Evolutionary conservation across 2,329 filamentous ascomycete species (phyloP).

Genomic region (Scytalidium lignicola): DNA sequence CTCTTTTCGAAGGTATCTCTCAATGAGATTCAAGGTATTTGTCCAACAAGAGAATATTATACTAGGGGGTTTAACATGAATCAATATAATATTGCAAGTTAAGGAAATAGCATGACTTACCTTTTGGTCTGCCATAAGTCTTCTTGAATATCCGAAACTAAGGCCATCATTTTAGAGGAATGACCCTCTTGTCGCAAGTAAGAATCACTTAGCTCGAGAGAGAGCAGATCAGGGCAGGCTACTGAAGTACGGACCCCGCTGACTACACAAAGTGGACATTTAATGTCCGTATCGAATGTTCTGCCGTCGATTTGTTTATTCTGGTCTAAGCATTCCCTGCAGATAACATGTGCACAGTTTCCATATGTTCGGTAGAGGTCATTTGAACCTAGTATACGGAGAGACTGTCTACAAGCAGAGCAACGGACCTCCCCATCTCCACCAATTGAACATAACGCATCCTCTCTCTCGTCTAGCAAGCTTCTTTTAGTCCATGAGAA

Average conservation of each 20-base stretch:
- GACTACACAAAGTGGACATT: slow-evolving; percentile 20
- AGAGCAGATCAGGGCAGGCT: slow-evolving; percentile 15
- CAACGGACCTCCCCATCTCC: slow-evolving; percentile 20
- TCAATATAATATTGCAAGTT: slow-evolving; percentile 29
- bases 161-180: slow-evolving; percentile 30
- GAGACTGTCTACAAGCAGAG: slow-evolving; percentile 25
- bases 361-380: slow-evolving; percentile 20
- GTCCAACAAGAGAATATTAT: slow-evolving; percentile 16
- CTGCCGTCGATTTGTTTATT: slow-evolving; percentile 11
- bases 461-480: slow-evolving; percentile 30
- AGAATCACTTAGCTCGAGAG: background rate
- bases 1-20: slow-evolving; percentile 30
- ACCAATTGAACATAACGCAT: slow-evolving; percentile 12
- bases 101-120: slow-evolving; percentile 9
- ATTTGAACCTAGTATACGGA: slow-evolving; percentile 18
- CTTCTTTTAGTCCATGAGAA: slow-evolving; percentile 36
- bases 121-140: slow-evolving; percentile 17
- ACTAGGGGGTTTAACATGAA: slow-evolving; percentile 34
- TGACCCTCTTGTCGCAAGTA: slow-evolving; percentile 27
- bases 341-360: slow-evolving; percentile 29
- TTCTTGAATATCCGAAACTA: slow-evolving; percentile 28
- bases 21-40: slow-evolving; percentile 10
- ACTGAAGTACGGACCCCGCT: slow-evolving; percentile 3
- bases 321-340: slow-evolving; percentile 28
- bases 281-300: slow-evolving; percentile 7